phyloP scores from a whole-genome alignment of 176 grass and related monocot species.

The Eleusine coracana region DNA sequence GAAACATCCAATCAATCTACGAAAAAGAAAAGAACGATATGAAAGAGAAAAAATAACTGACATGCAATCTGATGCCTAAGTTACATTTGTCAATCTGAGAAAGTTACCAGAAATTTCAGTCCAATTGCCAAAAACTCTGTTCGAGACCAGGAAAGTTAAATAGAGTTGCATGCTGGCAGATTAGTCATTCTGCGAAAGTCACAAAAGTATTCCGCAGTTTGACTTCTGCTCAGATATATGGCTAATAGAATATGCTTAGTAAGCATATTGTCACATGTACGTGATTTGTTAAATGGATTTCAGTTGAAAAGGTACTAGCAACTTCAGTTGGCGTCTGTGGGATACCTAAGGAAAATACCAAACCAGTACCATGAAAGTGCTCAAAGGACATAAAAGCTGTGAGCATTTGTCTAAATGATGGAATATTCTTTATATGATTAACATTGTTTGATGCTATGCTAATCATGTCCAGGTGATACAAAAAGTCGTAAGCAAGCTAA shows the following conservation, averaged over 20 bases:
- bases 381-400: background rate
- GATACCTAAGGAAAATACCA: background rate
- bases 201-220: background rate
- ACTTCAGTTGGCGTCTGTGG: background rate
- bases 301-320: background rate
- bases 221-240: background rate
- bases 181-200: background rate
- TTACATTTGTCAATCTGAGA: background rate
- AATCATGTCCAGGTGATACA: conserved; percentile 15
- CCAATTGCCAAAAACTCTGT: background rate
- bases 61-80: background rate
- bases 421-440: background rate
- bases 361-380: background rate
- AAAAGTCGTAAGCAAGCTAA: conserved; percentile 35
- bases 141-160: conserved; percentile 8
- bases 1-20: background rate
- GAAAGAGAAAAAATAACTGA: background rate
- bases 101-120: background rate
- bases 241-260: background rate
- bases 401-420: background rate
- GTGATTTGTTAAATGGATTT: background rate
- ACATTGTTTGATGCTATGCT: background rate
- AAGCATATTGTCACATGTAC: background rate
- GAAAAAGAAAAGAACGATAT: too few species aligned
- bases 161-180: background rate